Evolutionary conservation across 2,329 filamentous ascomycete genomes (phyloP), one percentile per base, ranked within the genome.

Genomic region (Alternaria gansuensis): DNA sequence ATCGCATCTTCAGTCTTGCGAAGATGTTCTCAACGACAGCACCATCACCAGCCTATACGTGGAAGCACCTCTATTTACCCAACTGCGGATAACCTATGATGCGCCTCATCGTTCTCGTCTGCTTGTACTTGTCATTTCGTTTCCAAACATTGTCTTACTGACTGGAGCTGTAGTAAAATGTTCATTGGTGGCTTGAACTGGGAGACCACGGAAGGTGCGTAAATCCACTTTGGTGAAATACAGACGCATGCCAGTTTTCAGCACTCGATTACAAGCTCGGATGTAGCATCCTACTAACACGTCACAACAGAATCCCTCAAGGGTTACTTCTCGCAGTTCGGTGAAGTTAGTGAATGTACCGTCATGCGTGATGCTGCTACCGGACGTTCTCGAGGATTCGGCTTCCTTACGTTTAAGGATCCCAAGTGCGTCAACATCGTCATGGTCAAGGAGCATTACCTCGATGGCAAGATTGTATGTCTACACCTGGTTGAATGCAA

Each of bases 401-500:
- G 95, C 29, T 99, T 99, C 80, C 84, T 99, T 62, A 99, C 95
- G 0, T 99, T 99, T 84, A 96, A 92, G 76, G 95, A 99, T 74
- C 90, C 95, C 46, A 97, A 97, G 82, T 97, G 92, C 4, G 95
- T 99, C 67, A 99, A 99, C 77, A 96, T 93, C 67, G 95, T 99
- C 65, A 99, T 99, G 95, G 95, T 99, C 63, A 99, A 99, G 81
- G 95, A 99, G 77, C 95, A 99, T 78, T 96, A 94, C 70, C 85
- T 99, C 23, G 95, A 99, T 76, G 95, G 95, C 62, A 99, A 99
- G 80, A 97, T 99, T 78, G 95, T 98, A 85, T 83, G 91, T 68
- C 81, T 26, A 3, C 7, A 24, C 2, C n/a, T 11, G 36, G 37
- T 57, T 52, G 10, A 55, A 59, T 7, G 59, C 66, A 51, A 57